Evolutionary conservation across 805 yeast species (phyloP).

Genomic region (Metschnikowia drakensbergensis): DNA sequence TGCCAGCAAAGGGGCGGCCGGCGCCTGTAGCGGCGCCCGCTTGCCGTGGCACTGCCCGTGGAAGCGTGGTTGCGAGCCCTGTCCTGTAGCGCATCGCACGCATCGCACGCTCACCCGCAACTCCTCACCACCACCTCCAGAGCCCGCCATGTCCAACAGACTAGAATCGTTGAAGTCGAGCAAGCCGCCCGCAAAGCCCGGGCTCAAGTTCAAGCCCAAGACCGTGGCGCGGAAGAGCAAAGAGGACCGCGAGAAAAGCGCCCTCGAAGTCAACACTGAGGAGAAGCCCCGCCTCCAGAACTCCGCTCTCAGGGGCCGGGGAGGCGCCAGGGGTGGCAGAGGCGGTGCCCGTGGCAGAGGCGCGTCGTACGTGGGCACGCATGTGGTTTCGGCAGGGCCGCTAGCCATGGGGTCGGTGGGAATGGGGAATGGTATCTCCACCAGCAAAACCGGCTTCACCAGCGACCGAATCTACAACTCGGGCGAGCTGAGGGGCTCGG

Average conservation of each 20-base stretch:
- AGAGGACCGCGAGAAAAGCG: slow-evolving; percentile 77
- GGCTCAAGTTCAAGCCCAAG: slow-evolving; percentile 79
- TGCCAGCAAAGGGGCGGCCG: too few species aligned
- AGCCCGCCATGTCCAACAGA: slow-evolving; percentile 35
- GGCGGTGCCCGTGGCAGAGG: slow-evolving; percentile 38
- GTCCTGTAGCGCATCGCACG: neutral
- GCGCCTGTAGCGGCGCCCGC: too few species aligned
- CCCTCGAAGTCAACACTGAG: slow-evolving; percentile 49
- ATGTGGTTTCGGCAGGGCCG: slow-evolving; percentile 69
- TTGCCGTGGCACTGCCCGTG: too few species aligned
- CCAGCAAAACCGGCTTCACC: slow-evolving; percentile 26
- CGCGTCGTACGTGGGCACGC: slow-evolving; percentile 48
- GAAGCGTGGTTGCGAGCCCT: neutral
- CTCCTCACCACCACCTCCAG: neutral
- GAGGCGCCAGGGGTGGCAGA: slow-evolving; percentile 28
- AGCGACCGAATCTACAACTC: slow-evolving; percentile 44
- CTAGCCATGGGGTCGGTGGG: slow-evolving; percentile 62
- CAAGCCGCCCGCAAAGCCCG: slow-evolving; percentile 42
- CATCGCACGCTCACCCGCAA: neutral
- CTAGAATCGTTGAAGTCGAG: slow-evolving; percentile 39
- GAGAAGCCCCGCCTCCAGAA: slow-evolving; percentile 15
- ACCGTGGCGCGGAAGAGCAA: slow-evolving; percentile 78
- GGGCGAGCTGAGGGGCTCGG: slow-evolving; percentile 34
- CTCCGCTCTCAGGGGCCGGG: slow-evolving; percentile 21
- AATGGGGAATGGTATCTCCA: slow-evolving; percentile 30